Conservation (phyloP, 192 early-diverging fungal species). For the Gigaspora rosea region DNA sequence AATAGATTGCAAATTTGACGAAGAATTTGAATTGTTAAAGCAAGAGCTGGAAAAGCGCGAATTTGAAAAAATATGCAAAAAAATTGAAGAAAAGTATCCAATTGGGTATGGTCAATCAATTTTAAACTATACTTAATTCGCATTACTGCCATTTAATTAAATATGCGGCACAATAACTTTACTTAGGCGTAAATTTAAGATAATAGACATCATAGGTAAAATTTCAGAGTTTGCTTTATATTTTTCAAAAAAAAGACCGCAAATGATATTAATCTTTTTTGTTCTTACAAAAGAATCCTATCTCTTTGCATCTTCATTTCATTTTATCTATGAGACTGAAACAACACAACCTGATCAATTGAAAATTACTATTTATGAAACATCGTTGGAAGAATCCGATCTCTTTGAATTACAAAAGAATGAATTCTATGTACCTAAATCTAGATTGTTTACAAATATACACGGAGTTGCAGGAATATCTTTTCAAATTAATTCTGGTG, state of each 20-base stretch:
- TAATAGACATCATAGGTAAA: background rate
- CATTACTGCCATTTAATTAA: background rate
- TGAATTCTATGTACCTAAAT: background rate
- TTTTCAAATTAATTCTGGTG: background rate
- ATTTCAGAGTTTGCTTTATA: too few species aligned
- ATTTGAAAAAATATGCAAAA: background rate
- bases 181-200: background rate
- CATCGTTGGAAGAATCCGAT: background rate
- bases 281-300: background rate
- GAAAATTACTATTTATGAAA: constrained; percentile 13
- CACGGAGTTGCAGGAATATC: background rate
- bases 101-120: background rate
- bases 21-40: background rate
- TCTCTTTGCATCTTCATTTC: too few species aligned
- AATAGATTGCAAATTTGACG: background rate
- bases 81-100: background rate
- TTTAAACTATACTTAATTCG: too few species aligned
- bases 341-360: constrained; percentile 5
- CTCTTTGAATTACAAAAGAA: background rate
- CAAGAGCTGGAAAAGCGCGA: background rate
- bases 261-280: background rate
- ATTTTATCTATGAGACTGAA: background rate
- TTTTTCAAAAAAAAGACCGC: too few species aligned
- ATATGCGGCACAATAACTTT: background rate
- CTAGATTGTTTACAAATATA: background rate